Percentiles rank a stretch among this genome's conserved stretches.
phyloP scores from a whole-genome alignment of 1,139 yeast species.

The Tardiomyces digboiensis region DNA sequence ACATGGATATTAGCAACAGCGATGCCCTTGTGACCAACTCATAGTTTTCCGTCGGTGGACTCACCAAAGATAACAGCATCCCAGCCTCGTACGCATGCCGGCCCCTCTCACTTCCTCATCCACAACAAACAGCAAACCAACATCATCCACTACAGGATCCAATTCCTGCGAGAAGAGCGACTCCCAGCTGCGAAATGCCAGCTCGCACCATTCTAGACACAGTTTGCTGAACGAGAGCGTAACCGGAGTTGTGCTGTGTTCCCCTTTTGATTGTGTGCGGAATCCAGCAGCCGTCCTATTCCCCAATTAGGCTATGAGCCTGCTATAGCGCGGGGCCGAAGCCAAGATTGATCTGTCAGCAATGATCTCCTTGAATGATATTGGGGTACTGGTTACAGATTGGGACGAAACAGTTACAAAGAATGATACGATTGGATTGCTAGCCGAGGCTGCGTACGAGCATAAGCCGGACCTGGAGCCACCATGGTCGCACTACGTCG shows the following conservation, averaged over 20 bases:
- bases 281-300: too few species aligned
- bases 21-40: constrained; percentile 62
- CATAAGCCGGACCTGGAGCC: constrained; percentile 32
- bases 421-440: constrained; percentile 44
- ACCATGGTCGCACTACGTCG: constrained; percentile 37
- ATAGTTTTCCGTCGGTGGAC: constrained; percentile 62
- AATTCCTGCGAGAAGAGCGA: too few species aligned
- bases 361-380: constrained; percentile 5
- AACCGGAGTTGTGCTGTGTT: too few species aligned
- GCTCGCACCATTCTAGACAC: too few species aligned
- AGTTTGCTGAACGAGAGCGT: too few species aligned
- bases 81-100: constrained; percentile 54
- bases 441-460: constrained; percentile 43
- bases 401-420: constrained; percentile 68
- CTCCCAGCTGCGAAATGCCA: too few species aligned
- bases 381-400: constrained; percentile 35
- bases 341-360: background rate
- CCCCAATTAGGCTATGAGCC: too few species aligned
- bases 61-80: constrained; percentile 61
- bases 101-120: constrained; percentile 59
- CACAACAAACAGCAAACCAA: constrained; percentile 51
- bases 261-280: too few species aligned
- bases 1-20: constrained; percentile 34
- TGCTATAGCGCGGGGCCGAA: too few species aligned
- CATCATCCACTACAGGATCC: too few species aligned